Evolutionary conservation across 352 stramenopile genomes (phyloP), one percentile per base, ranked within the genome.

Genomic region (Phytopythium montanum): DNA sequence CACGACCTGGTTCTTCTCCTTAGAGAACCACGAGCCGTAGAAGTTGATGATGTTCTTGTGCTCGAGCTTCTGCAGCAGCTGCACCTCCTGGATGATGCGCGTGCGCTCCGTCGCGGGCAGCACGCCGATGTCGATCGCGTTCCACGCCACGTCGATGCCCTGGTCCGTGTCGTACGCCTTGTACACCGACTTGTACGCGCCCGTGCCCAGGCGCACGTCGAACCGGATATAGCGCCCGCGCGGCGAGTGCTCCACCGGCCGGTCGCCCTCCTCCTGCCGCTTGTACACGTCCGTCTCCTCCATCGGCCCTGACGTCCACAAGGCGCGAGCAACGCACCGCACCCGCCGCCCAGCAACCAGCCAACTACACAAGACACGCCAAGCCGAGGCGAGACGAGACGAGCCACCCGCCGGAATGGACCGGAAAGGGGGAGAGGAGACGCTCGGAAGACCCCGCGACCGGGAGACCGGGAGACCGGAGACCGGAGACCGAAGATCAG

Each of bases 21-120:
- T 90, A 59, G 97, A 98, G 64, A 99, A 97, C 97, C 97, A 99
- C 51, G 85, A 98, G 52, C 95, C 96, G 74, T 99, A 98, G 71
- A 99, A 99, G 62, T 98, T 98, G 78, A 99, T 99, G 61, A 99
- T 98, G 76, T 99, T 99, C 66, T 97, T 97, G 85, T 99, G 96
- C 65, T 99, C 92, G 28, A 99, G 85, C 65, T 97, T 87, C 68
- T 99, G 94, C 48, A 99, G 79, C 56, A 99, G 73, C 61, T 97
- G 84, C 39, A 99, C 95, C 80, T 99, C 97, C 63, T 99, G 97
- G 56, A 98, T 98, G 62, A 99, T 98, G 9, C 96, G 85, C 23
- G 81, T 91, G 62, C 98, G 95, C 74, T 99, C 96, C 10, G 89
- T 90, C 56, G 91, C 94, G 5, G 96, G 94, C n/a, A 99, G 83